Conservation (phyloP, 176 grass and related monocot genomes). For the Phragmites australis region DNA sequence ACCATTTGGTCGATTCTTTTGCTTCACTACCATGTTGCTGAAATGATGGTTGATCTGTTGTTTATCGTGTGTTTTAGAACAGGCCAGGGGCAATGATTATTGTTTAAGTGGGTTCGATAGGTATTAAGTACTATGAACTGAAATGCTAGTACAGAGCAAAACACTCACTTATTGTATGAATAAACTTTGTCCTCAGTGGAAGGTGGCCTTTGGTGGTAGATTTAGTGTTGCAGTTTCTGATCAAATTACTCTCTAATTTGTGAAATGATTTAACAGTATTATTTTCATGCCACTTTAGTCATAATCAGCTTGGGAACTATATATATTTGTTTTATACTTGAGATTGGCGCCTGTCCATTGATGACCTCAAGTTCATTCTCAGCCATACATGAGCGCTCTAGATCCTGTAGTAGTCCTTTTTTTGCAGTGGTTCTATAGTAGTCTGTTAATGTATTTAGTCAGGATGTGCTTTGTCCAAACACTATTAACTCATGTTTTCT, state of each 20-base stretch:
- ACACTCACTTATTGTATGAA: too few relatives aligned
- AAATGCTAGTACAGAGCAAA: conserved; percentile 1
- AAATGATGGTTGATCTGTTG: conserved; percentile 7
- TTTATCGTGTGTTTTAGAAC: not conserved
- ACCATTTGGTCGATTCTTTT: conserved; percentile 34
- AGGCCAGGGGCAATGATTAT: not conserved
- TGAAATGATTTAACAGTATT: not conserved
- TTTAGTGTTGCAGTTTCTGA: not conserved
- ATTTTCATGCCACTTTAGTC: not conserved
- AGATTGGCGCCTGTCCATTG: not conserved
- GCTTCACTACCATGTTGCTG: conserved; percentile 13
- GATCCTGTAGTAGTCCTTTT: not conserved
- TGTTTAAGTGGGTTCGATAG: conserved; percentile 15
- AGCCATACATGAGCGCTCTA: not conserved
- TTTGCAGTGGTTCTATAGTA: too few relatives aligned
- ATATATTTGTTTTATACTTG: not conserved
- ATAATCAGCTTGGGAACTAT: too few relatives aligned
- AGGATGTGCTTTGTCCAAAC: not conserved
- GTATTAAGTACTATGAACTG: not conserved
- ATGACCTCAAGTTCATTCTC: not conserved
- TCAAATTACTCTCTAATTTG: not conserved
- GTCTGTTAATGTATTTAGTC: not conserved
- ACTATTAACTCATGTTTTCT: not conserved
- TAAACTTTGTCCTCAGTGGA: too few relatives aligned
- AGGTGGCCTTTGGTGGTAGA: not conserved